Evolutionary conservation across 306 rosid species (phyloP).

Genomic region (Trifolium subterraneum): DNA sequence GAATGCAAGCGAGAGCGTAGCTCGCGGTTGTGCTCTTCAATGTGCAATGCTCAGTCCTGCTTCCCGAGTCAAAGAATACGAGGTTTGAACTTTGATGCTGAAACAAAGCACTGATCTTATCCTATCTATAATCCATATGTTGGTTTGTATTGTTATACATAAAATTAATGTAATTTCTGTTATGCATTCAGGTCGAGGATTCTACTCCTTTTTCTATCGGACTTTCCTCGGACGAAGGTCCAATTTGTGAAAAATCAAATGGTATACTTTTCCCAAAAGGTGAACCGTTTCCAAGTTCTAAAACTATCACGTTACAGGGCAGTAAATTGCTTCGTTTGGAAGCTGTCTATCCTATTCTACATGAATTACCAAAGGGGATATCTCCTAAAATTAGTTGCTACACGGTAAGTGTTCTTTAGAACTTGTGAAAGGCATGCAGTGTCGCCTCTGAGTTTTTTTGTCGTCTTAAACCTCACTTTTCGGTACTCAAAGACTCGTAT

Average conservation of each 20-base stretch:
- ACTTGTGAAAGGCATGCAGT: slow-evolving; percentile 1
- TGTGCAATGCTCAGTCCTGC: slow-evolving; percentile 95
- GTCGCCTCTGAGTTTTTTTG: neutral
- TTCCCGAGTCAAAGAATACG: slow-evolving; percentile 77
- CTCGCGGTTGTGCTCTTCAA: slow-evolving; percentile 95
- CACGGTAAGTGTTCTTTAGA: slow-evolving; percentile 57
- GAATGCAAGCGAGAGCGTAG: slow-evolving; percentile 98
- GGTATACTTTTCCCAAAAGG: slow-evolving; percentile 76
- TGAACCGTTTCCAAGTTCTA: slow-evolving; percentile 78
- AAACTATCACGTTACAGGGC: slow-evolving; percentile 61
- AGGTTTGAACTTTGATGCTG: slow-evolving; percentile 60
- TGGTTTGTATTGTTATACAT: slow-evolving; percentile 25
- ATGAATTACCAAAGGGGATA: slow-evolving; percentile 66
- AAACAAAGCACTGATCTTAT: slow-evolving; percentile 32
- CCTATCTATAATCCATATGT: slow-evolving; percentile 1
- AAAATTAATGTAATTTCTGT: slow-evolving; percentile 31
- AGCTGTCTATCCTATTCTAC: slow-evolving; percentile 68
- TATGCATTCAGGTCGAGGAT: slow-evolving; percentile 72
- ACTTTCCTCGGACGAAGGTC: slow-evolving; percentile 65
- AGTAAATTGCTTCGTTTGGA: slow-evolving; percentile 65
- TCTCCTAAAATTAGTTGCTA: slow-evolving; percentile 71
- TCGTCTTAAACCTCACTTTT: neutral
- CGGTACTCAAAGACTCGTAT: neutral
- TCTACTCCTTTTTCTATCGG: slow-evolving; percentile 78
- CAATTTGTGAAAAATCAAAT: slow-evolving; percentile 56